phyloP scores from a whole-genome alignment of 2,329 filamentous ascomycete genomes.

The Aspergillus candidus region DNA sequence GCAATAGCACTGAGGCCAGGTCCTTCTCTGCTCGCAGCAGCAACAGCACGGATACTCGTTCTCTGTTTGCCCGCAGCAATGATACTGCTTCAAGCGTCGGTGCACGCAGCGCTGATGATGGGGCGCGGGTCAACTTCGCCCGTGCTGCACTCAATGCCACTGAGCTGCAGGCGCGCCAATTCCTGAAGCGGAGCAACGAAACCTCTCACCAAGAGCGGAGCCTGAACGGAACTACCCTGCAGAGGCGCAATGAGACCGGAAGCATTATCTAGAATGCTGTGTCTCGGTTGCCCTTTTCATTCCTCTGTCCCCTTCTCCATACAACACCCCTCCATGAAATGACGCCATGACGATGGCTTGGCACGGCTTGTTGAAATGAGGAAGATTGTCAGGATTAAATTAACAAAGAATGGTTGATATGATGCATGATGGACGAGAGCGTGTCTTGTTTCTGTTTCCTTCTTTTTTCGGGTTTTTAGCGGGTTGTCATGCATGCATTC shows the following conservation, averaged over 20 bases:
- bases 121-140: conserved; percentile 3
- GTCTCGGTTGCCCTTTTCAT: neutral
- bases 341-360: neutral
- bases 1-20: neutral
- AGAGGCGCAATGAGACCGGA: too few relatives aligned
- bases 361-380: neutral
- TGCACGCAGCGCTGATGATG: conserved; percentile 5
- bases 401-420: neutral
- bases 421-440: neutral
- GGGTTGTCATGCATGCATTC: neutral
- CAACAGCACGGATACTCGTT: conserved; percentile 3
- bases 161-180: neutral
- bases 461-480: neutral
- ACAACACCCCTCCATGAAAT: neutral
- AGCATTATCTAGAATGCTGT: too few relatives aligned
- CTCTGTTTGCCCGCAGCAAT: neutral
- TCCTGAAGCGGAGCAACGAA: conserved; percentile 4
- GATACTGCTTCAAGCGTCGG: conserved; percentile 2
- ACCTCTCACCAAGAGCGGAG: conserved; percentile 5
- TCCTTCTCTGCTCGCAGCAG: neutral
- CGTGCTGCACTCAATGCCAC: conserved; percentile 9
- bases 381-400: neutral
- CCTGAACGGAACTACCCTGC: neutral
- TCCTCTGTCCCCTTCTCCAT: neutral
- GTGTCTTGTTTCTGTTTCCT: neutral